Percentiles rank a stretch among this genome's conserved stretches.
phyloP scores from a whole-genome alignment of 73 alveolate species.

The Stentor roeselii region DNA sequence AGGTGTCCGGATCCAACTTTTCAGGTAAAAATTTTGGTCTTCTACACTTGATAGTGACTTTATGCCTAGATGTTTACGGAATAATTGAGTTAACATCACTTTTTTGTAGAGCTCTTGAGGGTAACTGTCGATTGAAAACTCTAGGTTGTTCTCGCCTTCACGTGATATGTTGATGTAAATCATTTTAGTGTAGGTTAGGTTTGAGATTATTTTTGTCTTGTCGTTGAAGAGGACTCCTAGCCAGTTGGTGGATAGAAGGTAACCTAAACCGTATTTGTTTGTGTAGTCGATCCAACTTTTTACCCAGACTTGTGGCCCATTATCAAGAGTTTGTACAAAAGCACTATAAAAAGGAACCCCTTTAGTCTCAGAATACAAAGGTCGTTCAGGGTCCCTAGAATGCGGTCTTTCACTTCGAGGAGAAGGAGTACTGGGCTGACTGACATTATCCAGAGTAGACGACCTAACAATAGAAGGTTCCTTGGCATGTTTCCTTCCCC shows the following conservation, averaged over 20 bases:
- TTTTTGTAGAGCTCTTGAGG: slow-evolving; percentile 88
- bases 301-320: not conserved
- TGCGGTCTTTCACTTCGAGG: not conserved
- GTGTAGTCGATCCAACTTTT: not conserved
- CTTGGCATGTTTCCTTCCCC: not conserved
- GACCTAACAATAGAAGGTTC: not conserved
- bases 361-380: not conserved
- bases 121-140: slow-evolving; percentile 59
- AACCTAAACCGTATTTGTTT: not conserved
- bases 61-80: slow-evolving; percentile 39
- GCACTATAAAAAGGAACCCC: not conserved
- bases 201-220: slow-evolving; percentile 38
- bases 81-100: slow-evolving; percentile 84
- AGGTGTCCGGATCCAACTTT: slow-evolving; percentile 77
- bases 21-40: slow-evolving; percentile 34
- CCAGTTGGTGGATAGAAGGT: not conserved
- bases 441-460: not conserved
- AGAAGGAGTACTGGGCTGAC: not conserved
- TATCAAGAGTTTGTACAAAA: not conserved
- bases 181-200: slow-evolving; percentile 3
- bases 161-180: slow-evolving; percentile 48
- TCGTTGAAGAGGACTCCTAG: slow-evolving; percentile 22
- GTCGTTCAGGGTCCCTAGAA: not conserved
- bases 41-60: slow-evolving; percentile 30
- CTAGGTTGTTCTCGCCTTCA: slow-evolving; percentile 46